Base-by-base conservation (phyloP, 805 yeast species). In the Metschnikowia drakensbergensis region DNA sequence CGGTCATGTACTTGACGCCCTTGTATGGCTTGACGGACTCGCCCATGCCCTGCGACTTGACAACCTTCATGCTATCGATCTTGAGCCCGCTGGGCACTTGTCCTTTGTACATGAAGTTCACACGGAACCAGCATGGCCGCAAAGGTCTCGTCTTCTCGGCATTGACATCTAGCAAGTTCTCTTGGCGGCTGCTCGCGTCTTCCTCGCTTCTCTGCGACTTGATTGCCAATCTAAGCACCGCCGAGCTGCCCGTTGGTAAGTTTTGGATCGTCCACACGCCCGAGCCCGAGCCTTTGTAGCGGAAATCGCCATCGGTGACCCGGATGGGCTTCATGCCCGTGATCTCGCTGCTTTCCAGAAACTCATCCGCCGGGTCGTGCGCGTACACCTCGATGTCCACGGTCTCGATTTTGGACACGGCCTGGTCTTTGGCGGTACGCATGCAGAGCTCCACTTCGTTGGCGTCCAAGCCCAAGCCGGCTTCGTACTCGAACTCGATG, bases 1-100 rank as follows among this genome's bases (percentile, higher is more conserved):
- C 67, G 5, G 96, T 82, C 8, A 79, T 69, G 61, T 91, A 91
- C 61, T 90, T 86, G 22, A 91, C 97, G 1, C 98, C 98, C 63
- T 90, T 91, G 71, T 81, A 91, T 0, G 96, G 96, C 59, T 83
- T 84, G 8, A 81, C 84, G 4, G 72, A 71, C 3, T 80, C 81
- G 5, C 79, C 78, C 48, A 81, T 57, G 0, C 92, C 90, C 54
- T 70, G 71, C n/a, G 76, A 71, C 52, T 80, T 74, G 6, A 73
- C 57, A 13, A 88, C 76, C 58, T 80, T 78, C 52, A 90, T 67
- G 28, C 84, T 74, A 9, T 80, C 84, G 2, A 90, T 85, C 56
- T 79, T 81, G 37, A 86, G 67, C 0, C 92, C 90, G 63, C 95
- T 86, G 1, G 94, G 87, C 2, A 88, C 73, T 6, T 77, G 72